phyloP scores from a whole-genome alignment of 805 yeast genomes.

The Saccharomycopsis amapae region DNA sequence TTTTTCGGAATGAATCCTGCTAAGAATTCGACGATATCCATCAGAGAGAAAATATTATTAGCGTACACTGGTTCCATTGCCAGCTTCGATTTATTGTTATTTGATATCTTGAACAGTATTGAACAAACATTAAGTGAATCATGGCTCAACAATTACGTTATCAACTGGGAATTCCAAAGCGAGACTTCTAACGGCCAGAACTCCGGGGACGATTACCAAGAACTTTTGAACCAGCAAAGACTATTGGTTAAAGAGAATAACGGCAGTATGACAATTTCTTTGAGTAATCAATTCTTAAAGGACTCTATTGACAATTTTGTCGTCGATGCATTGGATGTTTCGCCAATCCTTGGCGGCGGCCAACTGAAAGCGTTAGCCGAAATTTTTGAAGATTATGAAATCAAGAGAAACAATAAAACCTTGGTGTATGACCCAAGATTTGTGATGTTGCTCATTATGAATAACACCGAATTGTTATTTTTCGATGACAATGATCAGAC shows the following conservation, averaged over 20 bases:
- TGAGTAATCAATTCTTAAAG: slow-evolving; percentile 42
- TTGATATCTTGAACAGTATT: slow-evolving; percentile 45
- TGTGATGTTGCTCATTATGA: slow-evolving; percentile 50
- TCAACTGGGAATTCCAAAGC: slow-evolving; percentile 52
- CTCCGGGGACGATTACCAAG: slow-evolving; percentile 3
- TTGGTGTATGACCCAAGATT: slow-evolving; percentile 63
- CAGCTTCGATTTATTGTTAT: slow-evolving; percentile 55
- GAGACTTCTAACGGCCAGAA: slow-evolving; percentile 22
- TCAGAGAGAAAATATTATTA: slow-evolving; percentile 44
- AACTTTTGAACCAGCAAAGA: background rate
- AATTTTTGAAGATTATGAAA: background rate
- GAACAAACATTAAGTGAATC: slow-evolving; percentile 48
- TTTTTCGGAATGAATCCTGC: slow-evolving; percentile 43
- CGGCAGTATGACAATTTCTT: slow-evolving; percentile 35
- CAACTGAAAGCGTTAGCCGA: background rate
- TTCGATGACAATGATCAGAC: slow-evolving; percentile 25
- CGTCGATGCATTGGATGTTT: slow-evolving; percentile 13
- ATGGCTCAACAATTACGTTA: slow-evolving; percentile 55
- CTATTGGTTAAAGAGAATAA: background rate
- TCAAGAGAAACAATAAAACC: background rate
- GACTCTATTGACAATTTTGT: slow-evolving; percentile 39
- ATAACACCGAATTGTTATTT: slow-evolving; percentile 56
- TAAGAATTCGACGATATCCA: slow-evolving; percentile 37
- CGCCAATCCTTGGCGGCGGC: background rate
- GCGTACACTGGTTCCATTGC: slow-evolving; percentile 58